Base-by-base conservation (phyloP, 352 stramenopile genomes). In the Globisporangium middletonii region DNA sequence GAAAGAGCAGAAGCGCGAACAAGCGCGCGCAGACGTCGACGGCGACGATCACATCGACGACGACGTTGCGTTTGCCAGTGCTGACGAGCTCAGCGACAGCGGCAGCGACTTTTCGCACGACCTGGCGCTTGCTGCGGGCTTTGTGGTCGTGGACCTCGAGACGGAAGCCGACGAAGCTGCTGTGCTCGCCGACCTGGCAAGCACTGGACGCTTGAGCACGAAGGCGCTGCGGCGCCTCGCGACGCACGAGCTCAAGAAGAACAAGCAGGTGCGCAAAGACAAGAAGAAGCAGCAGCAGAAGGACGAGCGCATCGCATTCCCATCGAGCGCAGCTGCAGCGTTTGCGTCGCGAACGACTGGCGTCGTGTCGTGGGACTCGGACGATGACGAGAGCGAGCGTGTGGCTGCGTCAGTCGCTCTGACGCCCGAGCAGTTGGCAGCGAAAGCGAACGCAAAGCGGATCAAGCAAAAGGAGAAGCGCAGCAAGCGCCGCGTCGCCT, bases 121-220 rank as follows among this genome's bases (percentile, higher is more conserved):
- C 16, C 63, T 62, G 18, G 65, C 59, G 5, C 56, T 64, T 16
- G 41, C 41, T 44, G 41, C 41, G 7, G 63, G 65, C 13, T 83
- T 79, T 57, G 67, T 80, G 5, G 44, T 83, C 45, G 50, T 80
- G 11, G 67, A 80, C 49, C 27, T 78, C 4, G 66, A 74, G 53
- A 68, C 51, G n/a, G 71, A 79, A 19, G 38, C 78, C 50, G 73
- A 83, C 43, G 64, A 82, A 41, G 37, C 79, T 38, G 68, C 57
- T 23, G 53, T 79, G 3, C 61, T 68, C 28, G 71, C 66, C 4
- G 68, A 65, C 27, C 54, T 61, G 41, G 66, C 72, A 57, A 63
- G 63, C 5, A 67, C 42, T 7, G 47, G 53, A 8, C 30, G 26
- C 1, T 9, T 30, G 46, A 19, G 23, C 56, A 46, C 18, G 16